phyloP scores from a whole-genome alignment of 306 rosid genomes.

The Inga oerstediana region DNA sequence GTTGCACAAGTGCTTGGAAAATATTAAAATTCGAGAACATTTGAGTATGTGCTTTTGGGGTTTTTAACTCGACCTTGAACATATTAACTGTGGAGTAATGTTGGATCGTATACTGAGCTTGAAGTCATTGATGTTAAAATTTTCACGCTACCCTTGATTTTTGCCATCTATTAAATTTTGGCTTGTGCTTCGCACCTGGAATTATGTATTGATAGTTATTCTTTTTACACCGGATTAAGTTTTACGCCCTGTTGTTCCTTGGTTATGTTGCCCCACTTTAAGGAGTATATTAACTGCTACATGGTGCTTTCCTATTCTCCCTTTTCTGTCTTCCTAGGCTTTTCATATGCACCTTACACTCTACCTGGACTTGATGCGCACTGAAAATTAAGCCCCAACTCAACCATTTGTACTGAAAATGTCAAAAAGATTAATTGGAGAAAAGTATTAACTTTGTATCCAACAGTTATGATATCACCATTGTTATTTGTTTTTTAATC shows the following conservation, averaged over 20 bases:
- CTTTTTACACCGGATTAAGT: neutral
- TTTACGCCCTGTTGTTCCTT: neutral
- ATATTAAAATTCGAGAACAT: neutral
- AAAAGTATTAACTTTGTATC: neutral
- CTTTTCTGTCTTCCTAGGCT: neutral
- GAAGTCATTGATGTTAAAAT: neutral
- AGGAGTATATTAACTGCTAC: neutral
- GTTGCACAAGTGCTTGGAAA: neutral
- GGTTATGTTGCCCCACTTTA: neutral
- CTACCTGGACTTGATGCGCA: neutral
- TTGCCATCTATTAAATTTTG: conserved; percentile 23
- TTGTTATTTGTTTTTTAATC: neutral
- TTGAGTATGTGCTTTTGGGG: neutral
- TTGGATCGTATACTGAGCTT: neutral
- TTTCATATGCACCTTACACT: neutral
- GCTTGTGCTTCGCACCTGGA: neutral
- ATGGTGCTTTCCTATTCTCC: neutral
- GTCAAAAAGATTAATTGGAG: neutral
- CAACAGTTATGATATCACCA: neutral
- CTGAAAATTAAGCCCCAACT: neutral
- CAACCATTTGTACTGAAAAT: neutral
- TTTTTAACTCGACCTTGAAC: neutral
- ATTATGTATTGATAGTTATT: neutral
- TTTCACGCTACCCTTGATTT: neutral
- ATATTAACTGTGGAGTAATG: neutral